Conservation (phyloP, 2,329 filamentous ascomycete genomes). For the Amylocarpus encephaloides region DNA sequence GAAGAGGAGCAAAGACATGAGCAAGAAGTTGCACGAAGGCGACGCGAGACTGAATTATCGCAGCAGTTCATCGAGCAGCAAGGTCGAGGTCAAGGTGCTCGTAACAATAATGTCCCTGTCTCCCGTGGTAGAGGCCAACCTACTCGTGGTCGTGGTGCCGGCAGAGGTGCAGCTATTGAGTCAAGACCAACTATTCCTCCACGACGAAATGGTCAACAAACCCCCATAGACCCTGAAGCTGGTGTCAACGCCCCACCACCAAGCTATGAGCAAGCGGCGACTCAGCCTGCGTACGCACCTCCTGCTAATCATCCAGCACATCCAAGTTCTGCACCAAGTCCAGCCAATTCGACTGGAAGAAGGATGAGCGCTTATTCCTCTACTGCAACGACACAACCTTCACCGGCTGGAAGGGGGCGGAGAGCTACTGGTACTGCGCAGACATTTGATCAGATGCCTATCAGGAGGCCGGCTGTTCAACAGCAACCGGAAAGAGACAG, state of each 20-base stretch:
- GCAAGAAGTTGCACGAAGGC: constrained; percentile 52
- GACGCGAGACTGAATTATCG: constrained; percentile 60
- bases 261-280: constrained; percentile 59
- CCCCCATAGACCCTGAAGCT: constrained; percentile 30
- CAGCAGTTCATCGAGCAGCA: constrained; percentile 66
- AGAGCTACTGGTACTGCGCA: constrained; percentile 10
- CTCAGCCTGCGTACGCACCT: constrained; percentile 48
- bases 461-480: constrained; percentile 19
- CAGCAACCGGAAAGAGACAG: constrained; percentile 14
- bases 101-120: constrained; percentile 27
- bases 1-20: constrained; percentile 79
- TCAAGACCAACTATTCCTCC: constrained; percentile 41
- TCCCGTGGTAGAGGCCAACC: constrained; percentile 24
- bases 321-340: constrained; percentile 17
- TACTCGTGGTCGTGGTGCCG: constrained; percentile 3
- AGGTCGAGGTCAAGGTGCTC: constrained; percentile 33
- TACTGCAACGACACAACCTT: constrained; percentile 1
- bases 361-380: constrained; percentile 22
- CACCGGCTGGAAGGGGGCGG: background rate
- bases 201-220: constrained; percentile 28
- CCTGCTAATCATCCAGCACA: constrained; percentile 40
- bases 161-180: constrained; percentile 19
- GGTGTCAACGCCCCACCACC: constrained; percentile 53
- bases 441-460: constrained; percentile 19
- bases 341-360: constrained; percentile 5